phyloP scores from a whole-genome alignment of 139 green algal genomes.

The Zygnema circumcarinatum region DNA sequence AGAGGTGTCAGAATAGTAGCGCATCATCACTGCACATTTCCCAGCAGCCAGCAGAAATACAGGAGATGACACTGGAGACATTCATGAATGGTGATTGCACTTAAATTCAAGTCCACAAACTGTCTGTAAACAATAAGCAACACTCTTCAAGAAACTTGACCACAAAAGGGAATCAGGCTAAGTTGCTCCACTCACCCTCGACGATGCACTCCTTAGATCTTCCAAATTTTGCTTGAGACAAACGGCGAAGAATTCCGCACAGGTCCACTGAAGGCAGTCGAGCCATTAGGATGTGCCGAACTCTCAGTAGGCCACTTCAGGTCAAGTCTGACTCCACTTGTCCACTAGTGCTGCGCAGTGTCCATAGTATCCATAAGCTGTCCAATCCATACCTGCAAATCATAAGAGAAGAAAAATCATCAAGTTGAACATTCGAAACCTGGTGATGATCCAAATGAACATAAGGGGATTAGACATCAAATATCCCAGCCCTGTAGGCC shows the following conservation, averaged over 20 bases:
- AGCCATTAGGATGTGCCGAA: too few relatives aligned
- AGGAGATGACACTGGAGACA: background rate
- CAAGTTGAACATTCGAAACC: background rate
- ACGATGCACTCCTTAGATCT: background rate
- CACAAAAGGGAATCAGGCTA: background rate
- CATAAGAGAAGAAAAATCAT: too few relatives aligned
- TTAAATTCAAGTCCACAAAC: too few relatives aligned
- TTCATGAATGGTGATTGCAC: too few relatives aligned
- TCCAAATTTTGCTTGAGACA: too few relatives aligned
- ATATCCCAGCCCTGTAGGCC: background rate
- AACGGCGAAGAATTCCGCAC: too few relatives aligned
- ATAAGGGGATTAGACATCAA: background rate
- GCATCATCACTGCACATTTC: background rate
- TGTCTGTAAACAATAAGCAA: too few relatives aligned
- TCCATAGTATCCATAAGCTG: too few relatives aligned
- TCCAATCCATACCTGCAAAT: too few relatives aligned
- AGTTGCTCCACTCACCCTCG: background rate
- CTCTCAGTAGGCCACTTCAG: background rate
- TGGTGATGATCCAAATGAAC: background rate
- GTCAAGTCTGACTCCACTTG: background rate
- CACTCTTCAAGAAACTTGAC: constrained; percentile 8
- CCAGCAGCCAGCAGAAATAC: background rate
- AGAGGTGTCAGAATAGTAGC: constrained; percentile 18
- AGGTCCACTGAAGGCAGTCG: too few relatives aligned
- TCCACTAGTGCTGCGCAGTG: too few relatives aligned